Evolutionary conservation across 176 grass and related monocot species (phyloP).

Genomic region (Chloris gayana): DNA sequence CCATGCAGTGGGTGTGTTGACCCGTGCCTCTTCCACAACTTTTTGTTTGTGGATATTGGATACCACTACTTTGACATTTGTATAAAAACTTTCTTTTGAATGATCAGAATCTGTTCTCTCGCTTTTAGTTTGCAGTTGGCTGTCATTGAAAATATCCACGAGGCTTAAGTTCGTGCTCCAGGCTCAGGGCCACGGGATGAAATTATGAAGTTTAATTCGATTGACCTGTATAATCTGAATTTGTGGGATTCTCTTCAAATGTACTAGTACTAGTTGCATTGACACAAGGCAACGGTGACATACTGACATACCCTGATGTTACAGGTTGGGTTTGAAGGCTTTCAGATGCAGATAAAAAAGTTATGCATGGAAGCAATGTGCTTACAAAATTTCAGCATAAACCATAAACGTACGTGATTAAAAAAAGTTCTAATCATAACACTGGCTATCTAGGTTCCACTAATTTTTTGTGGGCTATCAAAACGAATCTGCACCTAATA

Average conservation of each 20-base stretch:
- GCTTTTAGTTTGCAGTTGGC: neutral
- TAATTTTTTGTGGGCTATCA: neutral
- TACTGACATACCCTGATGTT: too few species aligned
- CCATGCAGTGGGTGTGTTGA: neutral
- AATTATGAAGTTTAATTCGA: too few species aligned
- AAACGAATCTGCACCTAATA: slow-evolving; percentile 3
- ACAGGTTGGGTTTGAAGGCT: too few species aligned
- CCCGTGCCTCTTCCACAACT: neutral
- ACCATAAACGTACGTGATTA: too few species aligned
- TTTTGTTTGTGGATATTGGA: neutral
- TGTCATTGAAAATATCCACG: neutral
- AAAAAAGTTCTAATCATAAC: neutral
- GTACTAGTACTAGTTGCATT: too few species aligned
- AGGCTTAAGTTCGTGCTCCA: neutral
- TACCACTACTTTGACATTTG: slow-evolving; percentile 19
- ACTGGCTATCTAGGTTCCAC: neutral
- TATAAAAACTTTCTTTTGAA: neutral
- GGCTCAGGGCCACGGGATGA: too few species aligned
- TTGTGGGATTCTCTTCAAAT: too few species aligned
- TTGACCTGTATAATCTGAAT: too few species aligned
- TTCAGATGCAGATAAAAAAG: neutral
- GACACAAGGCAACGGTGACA: too few species aligned
- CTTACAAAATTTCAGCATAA: neutral
- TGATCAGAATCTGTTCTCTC: slow-evolving; percentile 39
- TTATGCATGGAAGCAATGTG: neutral